These are phyloP conservation scores for Cucurbita argyrosperma DNA, from an alignment of 306 rosid genomes.

Conservation along the genomic window DNA sequence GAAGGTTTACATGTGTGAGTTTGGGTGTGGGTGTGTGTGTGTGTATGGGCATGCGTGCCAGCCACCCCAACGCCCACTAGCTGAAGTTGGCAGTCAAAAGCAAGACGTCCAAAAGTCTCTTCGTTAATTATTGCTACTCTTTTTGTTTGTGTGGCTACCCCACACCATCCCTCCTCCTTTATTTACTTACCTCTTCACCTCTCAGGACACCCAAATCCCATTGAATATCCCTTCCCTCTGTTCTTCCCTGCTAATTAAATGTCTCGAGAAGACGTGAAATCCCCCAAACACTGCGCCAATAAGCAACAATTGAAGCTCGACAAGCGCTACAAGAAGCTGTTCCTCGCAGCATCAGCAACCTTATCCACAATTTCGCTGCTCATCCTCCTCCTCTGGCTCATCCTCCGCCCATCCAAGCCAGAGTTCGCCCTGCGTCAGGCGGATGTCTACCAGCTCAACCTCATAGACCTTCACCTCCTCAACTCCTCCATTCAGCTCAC, in stretches of 20 bases:
- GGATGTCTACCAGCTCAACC: constrained; percentile 59
- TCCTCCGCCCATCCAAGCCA: constrained; percentile 27
- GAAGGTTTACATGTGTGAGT: neutral
- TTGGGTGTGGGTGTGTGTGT: too few species aligned
- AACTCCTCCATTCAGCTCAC: constrained; percentile 80
- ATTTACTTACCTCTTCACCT: constrained; percentile 6
- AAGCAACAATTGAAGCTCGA: constrained; percentile 29
- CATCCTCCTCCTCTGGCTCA: constrained; percentile 41
- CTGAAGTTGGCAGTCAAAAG: constrained; percentile 26
- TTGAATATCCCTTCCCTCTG: constrained; percentile 18
- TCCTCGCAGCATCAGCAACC: constrained; percentile 29
- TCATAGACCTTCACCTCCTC: constrained; percentile 41
- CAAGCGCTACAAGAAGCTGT: constrained; percentile 48
- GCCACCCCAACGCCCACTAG: constrained; percentile 2
- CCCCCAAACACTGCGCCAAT: constrained; percentile 75
- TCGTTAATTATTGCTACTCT: constrained; percentile 32
- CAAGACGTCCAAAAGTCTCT: neutral
- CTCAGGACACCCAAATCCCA: constrained; percentile 24
- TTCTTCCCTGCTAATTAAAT: constrained; percentile 12
- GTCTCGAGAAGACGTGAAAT: constrained; percentile 41
- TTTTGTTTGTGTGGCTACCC: neutral
- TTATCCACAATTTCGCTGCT: constrained; percentile 36
- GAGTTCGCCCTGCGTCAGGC: constrained; percentile 36
- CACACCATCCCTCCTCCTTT: neutral
- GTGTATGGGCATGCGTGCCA: neutral